These are phyloP conservation scores for Argentina anserina DNA, from an alignment of 306 rosid genomes.

Conservation along the genomic window DNA sequence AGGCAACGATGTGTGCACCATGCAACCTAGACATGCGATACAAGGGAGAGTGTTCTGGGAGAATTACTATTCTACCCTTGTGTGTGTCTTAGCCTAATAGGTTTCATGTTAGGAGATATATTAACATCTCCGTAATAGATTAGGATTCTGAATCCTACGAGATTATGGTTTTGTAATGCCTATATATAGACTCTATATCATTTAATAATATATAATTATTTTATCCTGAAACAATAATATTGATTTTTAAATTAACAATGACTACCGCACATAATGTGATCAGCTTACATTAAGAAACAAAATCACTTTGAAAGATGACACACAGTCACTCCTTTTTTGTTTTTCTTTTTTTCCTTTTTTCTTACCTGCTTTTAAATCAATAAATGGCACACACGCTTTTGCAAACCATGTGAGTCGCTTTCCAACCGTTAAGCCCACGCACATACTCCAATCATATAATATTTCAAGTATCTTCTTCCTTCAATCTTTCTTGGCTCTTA, in stretches of 20 bases:
- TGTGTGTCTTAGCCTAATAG: too few relatives aligned
- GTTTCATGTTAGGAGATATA: too few relatives aligned
- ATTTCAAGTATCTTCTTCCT: neutral
- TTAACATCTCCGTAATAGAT: too few relatives aligned
- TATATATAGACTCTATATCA: too few relatives aligned
- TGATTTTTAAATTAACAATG: neutral
- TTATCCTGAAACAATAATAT: too few relatives aligned
- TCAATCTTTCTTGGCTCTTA: neutral
- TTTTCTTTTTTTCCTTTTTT: neutral
- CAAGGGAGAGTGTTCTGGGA: too few relatives aligned
- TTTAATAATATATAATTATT: too few relatives aligned
- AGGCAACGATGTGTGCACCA: too few relatives aligned
- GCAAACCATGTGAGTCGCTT: conserved; percentile 52
- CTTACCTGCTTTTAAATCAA: neutral
- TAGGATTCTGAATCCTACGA: too few relatives aligned
- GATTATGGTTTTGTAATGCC: too few relatives aligned
- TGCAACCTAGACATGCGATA: too few relatives aligned
- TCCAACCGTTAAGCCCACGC: conserved; percentile 31
- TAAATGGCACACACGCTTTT: conserved; percentile 29
- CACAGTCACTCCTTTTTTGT: neutral
- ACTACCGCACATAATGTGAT: neutral
- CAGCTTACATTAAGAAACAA: neutral
- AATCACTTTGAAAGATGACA: neutral
- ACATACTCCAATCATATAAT: neutral
- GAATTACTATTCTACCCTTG: too few relatives aligned